A percentile compares a stretch with the other conserved stretches of the same genome.
phyloP scores from a whole-genome alignment of 2,329 filamentous ascomycete genomes.

The Aspergillus sp. region DNA sequence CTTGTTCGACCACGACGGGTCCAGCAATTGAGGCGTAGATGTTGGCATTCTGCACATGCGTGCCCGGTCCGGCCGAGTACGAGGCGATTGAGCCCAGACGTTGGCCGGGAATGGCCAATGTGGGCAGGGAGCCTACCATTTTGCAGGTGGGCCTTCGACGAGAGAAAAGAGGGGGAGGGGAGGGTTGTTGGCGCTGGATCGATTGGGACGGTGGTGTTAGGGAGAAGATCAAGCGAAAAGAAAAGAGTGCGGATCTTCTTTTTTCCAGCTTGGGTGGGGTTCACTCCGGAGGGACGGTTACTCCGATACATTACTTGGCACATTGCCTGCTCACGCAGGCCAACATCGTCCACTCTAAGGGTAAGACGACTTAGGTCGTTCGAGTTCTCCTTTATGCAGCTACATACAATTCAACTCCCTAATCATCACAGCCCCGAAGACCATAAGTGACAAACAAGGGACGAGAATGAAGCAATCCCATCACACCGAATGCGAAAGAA shows the following conservation, averaged over 20 bases:
- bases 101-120: conserved; percentile 75
- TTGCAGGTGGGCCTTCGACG: not conserved
- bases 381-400: conserved; percentile 27
- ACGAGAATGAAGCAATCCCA: conserved; percentile 11
- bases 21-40: conserved; percentile 83
- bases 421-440: conserved; percentile 14
- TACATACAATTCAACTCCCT: conserved; percentile 17
- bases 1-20: conserved; percentile 56
- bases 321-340: too few species aligned
- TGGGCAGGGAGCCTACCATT: conserved; percentile 35
- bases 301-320: too few species aligned
- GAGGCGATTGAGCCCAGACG: conserved; percentile 65
- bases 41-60: conserved; percentile 71
- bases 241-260: not conserved
- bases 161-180: not conserved
- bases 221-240: not conserved
- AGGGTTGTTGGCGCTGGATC: not conserved
- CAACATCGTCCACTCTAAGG: too few species aligned
- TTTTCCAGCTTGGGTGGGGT: not conserved
- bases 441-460: conserved; percentile 10
- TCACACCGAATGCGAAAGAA: conserved; percentile 30
- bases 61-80: conserved; percentile 75
- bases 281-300: not conserved
- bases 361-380: conserved; percentile 3
- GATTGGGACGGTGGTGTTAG: not conserved